These are phyloP conservation scores for Naganishia onofrii DNA, from an alignment of 768 basidiomycete genomes.

Conservation along the genomic window DNA sequence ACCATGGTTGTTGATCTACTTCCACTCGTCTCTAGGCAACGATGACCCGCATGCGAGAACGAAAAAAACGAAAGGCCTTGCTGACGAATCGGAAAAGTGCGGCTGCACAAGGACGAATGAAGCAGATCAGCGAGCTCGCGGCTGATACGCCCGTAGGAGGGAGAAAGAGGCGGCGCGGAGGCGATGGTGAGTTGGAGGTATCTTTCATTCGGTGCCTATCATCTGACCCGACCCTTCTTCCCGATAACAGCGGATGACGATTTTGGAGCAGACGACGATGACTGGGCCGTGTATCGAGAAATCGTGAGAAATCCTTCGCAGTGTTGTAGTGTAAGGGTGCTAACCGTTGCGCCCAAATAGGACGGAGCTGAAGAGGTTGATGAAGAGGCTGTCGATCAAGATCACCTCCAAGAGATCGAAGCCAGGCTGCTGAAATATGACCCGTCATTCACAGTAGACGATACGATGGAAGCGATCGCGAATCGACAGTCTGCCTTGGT, in stretches of 20 bases:
- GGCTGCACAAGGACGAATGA: slow-evolving; percentile 92
- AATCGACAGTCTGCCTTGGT: slow-evolving; percentile 79
- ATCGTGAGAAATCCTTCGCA: slow-evolving; percentile 61
- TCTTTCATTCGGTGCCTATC: not conserved
- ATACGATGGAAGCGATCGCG: slow-evolving; percentile 76
- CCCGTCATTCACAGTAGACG: slow-evolving; percentile 72
- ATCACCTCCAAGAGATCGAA: slow-evolving; percentile 70
- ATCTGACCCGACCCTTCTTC: not conserved
- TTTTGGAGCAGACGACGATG: slow-evolving; percentile 91
- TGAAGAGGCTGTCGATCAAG: slow-evolving; percentile 86
- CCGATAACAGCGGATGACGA: slow-evolving; percentile 65
- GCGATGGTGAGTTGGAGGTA: slow-evolving; percentile 61
- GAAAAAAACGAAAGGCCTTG: slow-evolving; percentile 73
- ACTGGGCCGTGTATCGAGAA: slow-evolving; percentile 97
- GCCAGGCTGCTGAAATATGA: slow-evolving; percentile 76
- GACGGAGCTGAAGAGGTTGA: slow-evolving; percentile 60
- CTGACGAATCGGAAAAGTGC: slow-evolving; percentile 88
- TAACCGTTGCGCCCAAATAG: slow-evolving; percentile 33
- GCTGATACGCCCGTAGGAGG: slow-evolving; percentile 80
- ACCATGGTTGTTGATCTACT: not conserved
- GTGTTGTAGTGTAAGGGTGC: not conserved
- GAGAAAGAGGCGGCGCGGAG: slow-evolving; percentile 67
- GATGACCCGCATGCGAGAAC: slow-evolving; percentile 80
- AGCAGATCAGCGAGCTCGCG: slow-evolving; percentile 86
- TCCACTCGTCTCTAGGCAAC: slow-evolving; percentile 58